Base-by-base conservation (phyloP, 148 eudicot species). In the Tetragonia tetragonoides region DNA sequence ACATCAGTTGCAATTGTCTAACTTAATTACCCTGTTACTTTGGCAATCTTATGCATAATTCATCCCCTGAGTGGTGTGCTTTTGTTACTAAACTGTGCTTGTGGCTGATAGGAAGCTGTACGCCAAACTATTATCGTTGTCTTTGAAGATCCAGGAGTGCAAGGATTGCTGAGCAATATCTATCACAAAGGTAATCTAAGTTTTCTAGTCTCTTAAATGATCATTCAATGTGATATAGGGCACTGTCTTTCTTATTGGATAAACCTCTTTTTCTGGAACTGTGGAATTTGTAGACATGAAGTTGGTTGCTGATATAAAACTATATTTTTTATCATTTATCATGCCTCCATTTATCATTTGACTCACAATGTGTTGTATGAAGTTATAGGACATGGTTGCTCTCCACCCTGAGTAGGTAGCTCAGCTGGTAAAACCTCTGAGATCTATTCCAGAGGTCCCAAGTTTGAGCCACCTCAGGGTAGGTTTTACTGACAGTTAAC, bases 121-220 rank as follows among this genome's bases (percentile, higher is more conserved):
- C 94, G 87, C 86, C 89, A 84, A 87, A 95, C 99, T 41, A 96
- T 93, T 28, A 89, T 93, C 76, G 97, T 95, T 70, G 90, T 95
- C 69, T 92, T 95, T 85, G 99, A 95, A 89, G 99, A 95, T 78
- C 99, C 99, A 77, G 99, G 99, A 78, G 99, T 95, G 70, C 97
- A 91, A 87, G 99, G 93, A 80, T 84, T 95, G 76, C 89, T 95
- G 54, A 89, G 91, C 62, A 95, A 95, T 83, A 87, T 92, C 67
- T 95, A 95, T 81, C 93, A 91, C n/a, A 88, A 89, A 93, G 99
- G 99, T 92, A 72, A 60, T 51, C n/a, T 28, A 53, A 21, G 6
- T 38, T 65, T 75, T 49, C 34, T 28, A 28, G 34, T 28, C 34
- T 28, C 34, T 28, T 1, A 28, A 28, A 28, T 28, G 34, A 28